These are phyloP conservation scores for Boletales sp. DNA, from an alignment of 768 basidiomycete species.

Conservation along the genomic window DNA sequence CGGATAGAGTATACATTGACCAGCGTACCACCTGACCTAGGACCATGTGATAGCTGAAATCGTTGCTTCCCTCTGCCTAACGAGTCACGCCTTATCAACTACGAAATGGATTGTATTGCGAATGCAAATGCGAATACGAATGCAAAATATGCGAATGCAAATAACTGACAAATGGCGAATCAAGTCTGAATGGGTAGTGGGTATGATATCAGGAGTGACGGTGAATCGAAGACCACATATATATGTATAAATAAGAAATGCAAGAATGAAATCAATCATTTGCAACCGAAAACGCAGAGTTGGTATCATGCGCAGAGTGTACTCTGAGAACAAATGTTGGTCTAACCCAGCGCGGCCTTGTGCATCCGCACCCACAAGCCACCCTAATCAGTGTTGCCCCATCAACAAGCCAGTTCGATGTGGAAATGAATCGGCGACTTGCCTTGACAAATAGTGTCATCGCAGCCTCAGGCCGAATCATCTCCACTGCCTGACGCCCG, in stretches of 20 bases:
- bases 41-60: too few relatives aligned
- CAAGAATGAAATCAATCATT: background rate
- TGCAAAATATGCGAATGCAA: background rate
- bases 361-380: constrained; percentile 57
- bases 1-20: constrained; percentile 5
- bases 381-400: constrained; percentile 35
- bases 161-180: too few relatives aligned
- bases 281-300: too few relatives aligned
- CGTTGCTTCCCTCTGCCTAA: too few relatives aligned
- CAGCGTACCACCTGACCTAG: background rate
- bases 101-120: background rate
- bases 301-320: too few relatives aligned
- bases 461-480: constrained; percentile 59
- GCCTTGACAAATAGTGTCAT: constrained; percentile 69
- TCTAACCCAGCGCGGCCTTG: constrained; percentile 16
- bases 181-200: too few relatives aligned
- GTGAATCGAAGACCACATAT: too few relatives aligned
- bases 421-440: constrained; percentile 16
- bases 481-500: constrained; percentile 52
- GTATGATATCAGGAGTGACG: too few relatives aligned
- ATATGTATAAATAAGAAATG: too few relatives aligned
- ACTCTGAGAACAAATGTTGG: too few relatives aligned
- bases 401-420: constrained; percentile 4
- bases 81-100: too few relatives aligned
- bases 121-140: too few relatives aligned